Conservation (phyloP, 1,284 basidiomycete genomes). For the Melampsora abietis-canadensis region DNA sequence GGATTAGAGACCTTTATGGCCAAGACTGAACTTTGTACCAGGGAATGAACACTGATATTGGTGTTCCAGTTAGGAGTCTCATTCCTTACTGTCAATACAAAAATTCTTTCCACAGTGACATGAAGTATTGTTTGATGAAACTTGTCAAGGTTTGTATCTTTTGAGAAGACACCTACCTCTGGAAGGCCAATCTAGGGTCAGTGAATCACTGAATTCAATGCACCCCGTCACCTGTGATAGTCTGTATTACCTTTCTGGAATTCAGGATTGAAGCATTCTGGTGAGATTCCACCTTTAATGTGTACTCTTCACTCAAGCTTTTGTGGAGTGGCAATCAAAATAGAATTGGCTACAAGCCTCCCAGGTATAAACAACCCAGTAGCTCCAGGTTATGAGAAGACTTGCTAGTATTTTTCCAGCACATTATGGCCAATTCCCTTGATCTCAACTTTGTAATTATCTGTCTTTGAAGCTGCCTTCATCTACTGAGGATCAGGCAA, state of each 20-base stretch:
- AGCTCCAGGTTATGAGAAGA: background rate
- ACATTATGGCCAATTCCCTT: too few species aligned
- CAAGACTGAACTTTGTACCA: slow-evolving; percentile 1
- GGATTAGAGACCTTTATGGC: background rate
- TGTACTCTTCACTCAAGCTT: background rate
- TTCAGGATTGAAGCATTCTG: slow-evolving; percentile 4
- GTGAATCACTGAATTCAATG: background rate
- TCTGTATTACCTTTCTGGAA: background rate
- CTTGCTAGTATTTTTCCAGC: background rate
- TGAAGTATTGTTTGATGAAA: background rate
- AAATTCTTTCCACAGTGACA: background rate
- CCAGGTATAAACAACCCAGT: background rate
- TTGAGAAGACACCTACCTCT: background rate
- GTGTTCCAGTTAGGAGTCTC: background rate
- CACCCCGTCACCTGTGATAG: background rate
- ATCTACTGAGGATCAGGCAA: too few species aligned
- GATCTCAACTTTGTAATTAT: too few species aligned
- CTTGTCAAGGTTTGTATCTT: background rate
- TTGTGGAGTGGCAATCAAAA: background rate
- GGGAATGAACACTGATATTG: background rate
- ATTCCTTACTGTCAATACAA: background rate
- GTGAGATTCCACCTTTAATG: background rate
- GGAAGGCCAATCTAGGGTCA: background rate
- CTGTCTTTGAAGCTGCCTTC: too few species aligned
- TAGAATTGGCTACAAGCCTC: background rate